Conservation (phyloP, 2,329 filamentous ascomycete species). For the Clarireedia hainanense region DNA sequence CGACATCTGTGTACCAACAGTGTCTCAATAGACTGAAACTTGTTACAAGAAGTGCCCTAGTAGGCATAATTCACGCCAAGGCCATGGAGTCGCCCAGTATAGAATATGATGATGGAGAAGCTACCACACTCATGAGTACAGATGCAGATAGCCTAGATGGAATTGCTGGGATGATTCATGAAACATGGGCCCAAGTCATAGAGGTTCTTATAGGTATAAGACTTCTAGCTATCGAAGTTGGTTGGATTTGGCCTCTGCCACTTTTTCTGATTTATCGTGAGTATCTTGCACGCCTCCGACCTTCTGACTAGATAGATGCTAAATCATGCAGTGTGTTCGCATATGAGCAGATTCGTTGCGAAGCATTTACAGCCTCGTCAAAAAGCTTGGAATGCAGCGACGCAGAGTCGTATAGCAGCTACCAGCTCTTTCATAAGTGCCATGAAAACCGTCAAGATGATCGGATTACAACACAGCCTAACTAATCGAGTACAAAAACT, state of each 20-base stretch:
- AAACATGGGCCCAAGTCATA: constrained; percentile 35
- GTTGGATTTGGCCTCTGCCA: constrained; percentile 37
- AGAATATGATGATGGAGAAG: constrained; percentile 28
- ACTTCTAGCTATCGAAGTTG: constrained; percentile 34
- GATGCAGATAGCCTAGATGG: constrained; percentile 32
- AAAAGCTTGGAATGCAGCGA: constrained; percentile 35
- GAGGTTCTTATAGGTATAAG: constrained; percentile 35
- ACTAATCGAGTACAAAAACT: constrained; percentile 3
- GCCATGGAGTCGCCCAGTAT: constrained; percentile 22
- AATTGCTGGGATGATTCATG: constrained; percentile 33
- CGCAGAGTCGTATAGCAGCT: constrained; percentile 33
- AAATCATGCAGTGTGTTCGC: constrained; percentile 32
- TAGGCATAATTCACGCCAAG: constrained; percentile 32
- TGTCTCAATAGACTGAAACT: constrained; percentile 28
- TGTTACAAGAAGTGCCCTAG: constrained; percentile 30
- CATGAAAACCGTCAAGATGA: constrained; percentile 36
- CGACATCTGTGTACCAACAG: constrained; percentile 29
- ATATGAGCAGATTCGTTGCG: constrained; percentile 35
- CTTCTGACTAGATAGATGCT: neutral
- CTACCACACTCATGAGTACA: constrained; percentile 35
- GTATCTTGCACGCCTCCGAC: constrained; percentile 10
- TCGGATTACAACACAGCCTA: constrained; percentile 17
- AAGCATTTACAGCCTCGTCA: constrained; percentile 30
- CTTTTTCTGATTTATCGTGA: constrained; percentile 35
- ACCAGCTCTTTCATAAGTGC: constrained; percentile 31